Evolutionary conservation across 169 alveolate species (phyloP).

Genomic region (Plasmodium knowlesi): DNA sequence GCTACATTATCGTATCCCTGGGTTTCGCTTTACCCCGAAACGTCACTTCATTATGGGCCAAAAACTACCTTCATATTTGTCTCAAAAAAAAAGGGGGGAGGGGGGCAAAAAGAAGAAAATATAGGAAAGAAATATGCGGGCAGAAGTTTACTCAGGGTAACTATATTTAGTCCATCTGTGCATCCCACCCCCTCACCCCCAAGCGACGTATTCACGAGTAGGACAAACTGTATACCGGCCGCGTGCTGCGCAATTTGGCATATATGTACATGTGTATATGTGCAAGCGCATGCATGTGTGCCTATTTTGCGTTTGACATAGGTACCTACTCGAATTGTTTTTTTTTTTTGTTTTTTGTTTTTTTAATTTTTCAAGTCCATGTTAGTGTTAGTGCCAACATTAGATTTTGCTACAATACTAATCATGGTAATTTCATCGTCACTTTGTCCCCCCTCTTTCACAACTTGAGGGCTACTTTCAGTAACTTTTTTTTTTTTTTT

Average conservation of each 20-base stretch:
- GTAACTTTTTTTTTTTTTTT: not conserved
- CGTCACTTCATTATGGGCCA: not conserved
- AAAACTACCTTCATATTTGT: not conserved
- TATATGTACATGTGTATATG: not conserved
- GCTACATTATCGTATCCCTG: not conserved
- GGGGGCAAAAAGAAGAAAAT: too few relatives aligned
- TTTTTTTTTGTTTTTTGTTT: not conserved
- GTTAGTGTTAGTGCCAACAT: not conserved
- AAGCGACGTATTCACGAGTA: not conserved
- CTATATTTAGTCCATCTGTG: not conserved
- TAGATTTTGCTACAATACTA: not conserved
- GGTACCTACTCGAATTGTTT: conserved; percentile 7
- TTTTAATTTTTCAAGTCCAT: not conserved
- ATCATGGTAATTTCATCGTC: not conserved
- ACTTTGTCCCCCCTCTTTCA: conserved; percentile 1
- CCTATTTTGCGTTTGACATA: not conserved
- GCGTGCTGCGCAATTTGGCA: not conserved
- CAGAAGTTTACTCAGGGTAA: not conserved
- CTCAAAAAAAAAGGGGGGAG: too few relatives aligned
- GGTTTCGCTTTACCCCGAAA: not conserved
- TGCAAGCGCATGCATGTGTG: not conserved
- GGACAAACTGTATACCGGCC: not conserved
- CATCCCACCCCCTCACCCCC: not conserved
- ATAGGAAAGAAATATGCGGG: not conserved
- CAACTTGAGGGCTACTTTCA: conserved; percentile 28